A percentile compares a stretch with the other conserved stretches of the same genome.
These are phyloP conservation scores for Kentomonas sorsogonicus DNA, from an alignment of 208 protist genomes.

Conservation along the genomic window DNA sequence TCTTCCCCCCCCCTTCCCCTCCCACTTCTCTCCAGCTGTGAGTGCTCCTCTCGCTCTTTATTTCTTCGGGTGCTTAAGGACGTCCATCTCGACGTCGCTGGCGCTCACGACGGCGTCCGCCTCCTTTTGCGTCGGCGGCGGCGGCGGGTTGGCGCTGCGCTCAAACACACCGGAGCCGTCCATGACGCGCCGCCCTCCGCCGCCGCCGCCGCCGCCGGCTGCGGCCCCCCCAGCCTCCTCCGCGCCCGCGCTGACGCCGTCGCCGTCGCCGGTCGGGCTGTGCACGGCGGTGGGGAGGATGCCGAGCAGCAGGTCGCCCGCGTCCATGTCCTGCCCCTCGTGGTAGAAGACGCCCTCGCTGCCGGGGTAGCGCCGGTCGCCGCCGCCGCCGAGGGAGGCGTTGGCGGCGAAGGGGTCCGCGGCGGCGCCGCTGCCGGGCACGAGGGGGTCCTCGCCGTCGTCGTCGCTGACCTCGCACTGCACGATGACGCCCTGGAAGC, in stretches of 20 bases:
- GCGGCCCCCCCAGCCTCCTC: too few relatives aligned
- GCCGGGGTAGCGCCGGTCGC: constrained; percentile 13
- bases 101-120: too few relatives aligned
- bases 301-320: constrained; percentile 44
- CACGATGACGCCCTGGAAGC: constrained; percentile 82
- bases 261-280: not conserved
- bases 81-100: too few relatives aligned
- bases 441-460: constrained; percentile 23
- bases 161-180: too few relatives aligned
- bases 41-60: too few relatives aligned
- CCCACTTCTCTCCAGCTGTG: too few relatives aligned
- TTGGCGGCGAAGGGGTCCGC: not conserved
- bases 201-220: too few relatives aligned
- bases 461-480: constrained; percentile 47
- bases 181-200: not conserved
- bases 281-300: constrained; percentile 25
- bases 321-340: constrained; percentile 21
- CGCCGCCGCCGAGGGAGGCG: constrained; percentile 4
- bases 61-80: too few relatives aligned
- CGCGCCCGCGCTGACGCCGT: not conserved
- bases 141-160: not conserved
- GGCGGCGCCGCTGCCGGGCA: constrained; percentile 11
- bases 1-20: too few relatives aligned
- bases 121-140: not conserved
- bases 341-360: constrained; percentile 64